Evolutionary conservation across 2,329 filamentous ascomycete species (phyloP).

Genomic region (Xylaria digitata): DNA sequence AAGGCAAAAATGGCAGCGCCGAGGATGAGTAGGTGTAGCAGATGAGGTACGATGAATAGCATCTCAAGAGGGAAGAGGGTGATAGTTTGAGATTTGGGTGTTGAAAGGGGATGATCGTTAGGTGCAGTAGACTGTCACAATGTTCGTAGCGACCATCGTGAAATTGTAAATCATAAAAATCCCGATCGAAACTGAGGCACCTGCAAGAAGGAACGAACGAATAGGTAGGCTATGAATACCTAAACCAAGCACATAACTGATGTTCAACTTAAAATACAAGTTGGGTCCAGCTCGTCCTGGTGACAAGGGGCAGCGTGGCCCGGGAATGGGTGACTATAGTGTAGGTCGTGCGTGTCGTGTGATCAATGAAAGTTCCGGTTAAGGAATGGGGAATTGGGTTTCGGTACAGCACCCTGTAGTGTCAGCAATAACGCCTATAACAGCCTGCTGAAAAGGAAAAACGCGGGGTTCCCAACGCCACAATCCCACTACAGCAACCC

Average conservation of each 20-base stretch:
- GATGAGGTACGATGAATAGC: slow-evolving; percentile 25
- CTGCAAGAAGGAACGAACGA: not conserved
- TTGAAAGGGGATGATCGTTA: slow-evolving; percentile 10
- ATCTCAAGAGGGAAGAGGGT: slow-evolving; percentile 30
- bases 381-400: not conserved
- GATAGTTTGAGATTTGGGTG: slow-evolving; percentile 19
- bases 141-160: slow-evolving; percentile 24
- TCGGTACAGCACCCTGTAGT: not conserved
- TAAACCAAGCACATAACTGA: not conserved
- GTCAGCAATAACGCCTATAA: slow-evolving; percentile 4
- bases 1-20: slow-evolving; percentile 30
- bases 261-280: not conserved
- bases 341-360: slow-evolving; percentile 19
- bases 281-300: slow-evolving; percentile 1
- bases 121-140: slow-evolving; percentile 3
- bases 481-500: not conserved
- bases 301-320: slow-evolving; percentile 4
- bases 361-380: slow-evolving; percentile 22
- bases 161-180: not conserved
- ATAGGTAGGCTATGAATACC: not conserved
- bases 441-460: slow-evolving; percentile 26
- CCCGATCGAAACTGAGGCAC: not conserved
- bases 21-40: slow-evolving; percentile 30
- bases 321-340: no score
- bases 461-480: slow-evolving; percentile 28